Conservation (phyloP, 495 filamentous ascomycete species). For the Bathelium albidoporum region DNA sequence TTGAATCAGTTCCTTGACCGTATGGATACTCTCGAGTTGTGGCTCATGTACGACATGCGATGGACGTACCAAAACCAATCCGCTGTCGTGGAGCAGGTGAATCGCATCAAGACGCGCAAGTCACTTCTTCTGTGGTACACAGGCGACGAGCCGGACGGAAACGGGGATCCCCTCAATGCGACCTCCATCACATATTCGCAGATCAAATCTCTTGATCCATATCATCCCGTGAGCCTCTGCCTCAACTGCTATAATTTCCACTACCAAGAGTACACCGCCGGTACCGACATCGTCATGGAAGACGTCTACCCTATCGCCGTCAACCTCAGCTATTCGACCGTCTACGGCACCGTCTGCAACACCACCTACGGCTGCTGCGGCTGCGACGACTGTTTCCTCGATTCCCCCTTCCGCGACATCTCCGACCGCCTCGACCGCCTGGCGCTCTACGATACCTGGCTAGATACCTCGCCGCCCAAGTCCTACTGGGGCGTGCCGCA, state of each 20-base stretch:
- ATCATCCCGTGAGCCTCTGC: constrained; percentile 55
- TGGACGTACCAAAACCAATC: constrained; percentile 49
- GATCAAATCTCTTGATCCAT: constrained; percentile 51
- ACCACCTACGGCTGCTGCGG: constrained; percentile 60
- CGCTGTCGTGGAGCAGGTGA: constrained; percentile 42
- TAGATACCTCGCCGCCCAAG: constrained; percentile 35
- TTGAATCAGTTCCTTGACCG: constrained; percentile 39
- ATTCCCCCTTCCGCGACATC: constrained; percentile 42
- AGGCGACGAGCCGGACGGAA: constrained; percentile 61
- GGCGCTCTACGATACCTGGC: constrained; percentile 34
- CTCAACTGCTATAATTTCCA: constrained; percentile 65
- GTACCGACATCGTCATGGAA: constrained; percentile 56
- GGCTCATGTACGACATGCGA: constrained; percentile 56
- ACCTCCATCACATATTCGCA: constrained; percentile 33
- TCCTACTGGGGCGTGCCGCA: constrained; percentile 52
- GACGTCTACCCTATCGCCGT: constrained; percentile 58
- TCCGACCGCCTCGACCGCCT: constrained; percentile 42
- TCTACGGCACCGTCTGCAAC: constrained; percentile 48
- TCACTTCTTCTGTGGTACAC: constrained; percentile 58
- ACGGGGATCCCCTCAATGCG: constrained; percentile 46
- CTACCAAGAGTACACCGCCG: constrained; percentile 48
- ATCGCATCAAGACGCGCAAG: constrained; percentile 39
- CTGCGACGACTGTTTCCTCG: constrained; percentile 55
- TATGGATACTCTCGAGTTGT: constrained; percentile 48
- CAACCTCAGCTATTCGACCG: constrained; percentile 37